These are phyloP conservation scores for Laguncularia racemosa DNA, from an alignment of 345 rosid species.

Conservation along the genomic window DNA sequence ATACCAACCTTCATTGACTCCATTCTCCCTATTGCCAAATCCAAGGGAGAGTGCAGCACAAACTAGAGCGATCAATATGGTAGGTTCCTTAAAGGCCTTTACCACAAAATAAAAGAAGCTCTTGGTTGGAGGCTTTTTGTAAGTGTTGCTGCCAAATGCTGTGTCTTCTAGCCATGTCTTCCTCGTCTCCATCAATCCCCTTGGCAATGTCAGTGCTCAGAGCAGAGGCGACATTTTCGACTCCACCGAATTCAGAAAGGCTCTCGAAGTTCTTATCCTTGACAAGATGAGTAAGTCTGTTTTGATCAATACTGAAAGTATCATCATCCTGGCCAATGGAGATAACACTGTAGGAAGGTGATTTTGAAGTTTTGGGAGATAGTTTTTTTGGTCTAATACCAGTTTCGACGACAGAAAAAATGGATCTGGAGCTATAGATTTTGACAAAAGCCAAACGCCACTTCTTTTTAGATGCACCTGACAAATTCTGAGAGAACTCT, in stretches of 20 bases:
- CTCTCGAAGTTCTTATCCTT: slow-evolving; percentile 26
- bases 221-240: slow-evolving; percentile 27
- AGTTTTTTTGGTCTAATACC: background rate
- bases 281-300: slow-evolving; percentile 28
- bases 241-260: slow-evolving; percentile 32
- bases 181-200: slow-evolving; percentile 33
- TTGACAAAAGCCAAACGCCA: slow-evolving; percentile 50
- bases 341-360: slow-evolving; percentile 13
- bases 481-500: slow-evolving; percentile 20
- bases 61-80: slow-evolving; percentile 47
- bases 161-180: slow-evolving; percentile 29
- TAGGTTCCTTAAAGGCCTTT: slow-evolving; percentile 47
- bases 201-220: slow-evolving; percentile 20
- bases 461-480: slow-evolving; percentile 26
- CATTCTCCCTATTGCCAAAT: slow-evolving; percentile 53
- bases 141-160: slow-evolving; percentile 56
- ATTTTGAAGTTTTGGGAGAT: background rate
- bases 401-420: slow-evolving; percentile 12
- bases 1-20: slow-evolving; percentile 58
- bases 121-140: slow-evolving; percentile 55
- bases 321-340: slow-evolving; percentile 13
- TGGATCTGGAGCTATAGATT: slow-evolving; percentile 45
- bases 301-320: slow-evolving; percentile 25
- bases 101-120: slow-evolving; percentile 34
- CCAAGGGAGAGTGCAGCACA: slow-evolving; percentile 58